Conservation (phyloP, 2,329 filamentous ascomycete species). For the Alternaria sp. region DNA sequence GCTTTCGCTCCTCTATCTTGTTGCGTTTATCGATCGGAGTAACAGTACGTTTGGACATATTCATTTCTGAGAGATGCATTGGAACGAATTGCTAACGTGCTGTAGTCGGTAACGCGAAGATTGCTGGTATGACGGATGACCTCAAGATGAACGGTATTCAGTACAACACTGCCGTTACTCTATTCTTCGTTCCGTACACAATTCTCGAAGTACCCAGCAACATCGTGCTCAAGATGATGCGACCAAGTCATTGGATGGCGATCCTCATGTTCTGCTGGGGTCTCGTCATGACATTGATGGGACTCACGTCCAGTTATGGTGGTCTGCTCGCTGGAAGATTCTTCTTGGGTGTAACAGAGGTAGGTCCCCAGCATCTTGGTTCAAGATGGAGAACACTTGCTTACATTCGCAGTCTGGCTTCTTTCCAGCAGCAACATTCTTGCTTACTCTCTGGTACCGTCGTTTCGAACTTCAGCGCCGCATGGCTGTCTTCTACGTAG, state of each 20-base stretch:
- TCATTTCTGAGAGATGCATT: neutral
- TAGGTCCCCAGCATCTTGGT: slow-evolving; percentile 9
- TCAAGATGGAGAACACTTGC: neutral
- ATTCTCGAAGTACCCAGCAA: slow-evolving; percentile 49
- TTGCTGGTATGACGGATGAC: slow-evolving; percentile 50
- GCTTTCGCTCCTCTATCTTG: slow-evolving; percentile 43
- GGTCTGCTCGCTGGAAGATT: slow-evolving; percentile 58
- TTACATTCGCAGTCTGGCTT: slow-evolving; percentile 57
- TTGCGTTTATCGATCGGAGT: slow-evolving; percentile 43
- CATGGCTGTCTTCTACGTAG: slow-evolving; percentile 46
- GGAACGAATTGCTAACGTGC: slow-evolving; percentile 6
- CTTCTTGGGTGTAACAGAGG: slow-evolving; percentile 50
- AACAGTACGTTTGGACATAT: slow-evolving; percentile 29
- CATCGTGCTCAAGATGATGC: slow-evolving; percentile 52
- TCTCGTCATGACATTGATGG: slow-evolving; percentile 51
- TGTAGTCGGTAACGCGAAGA: slow-evolving; percentile 51
- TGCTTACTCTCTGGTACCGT: slow-evolving; percentile 46
- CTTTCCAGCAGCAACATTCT: slow-evolving; percentile 66
- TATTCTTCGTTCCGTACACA: slow-evolving; percentile 52
- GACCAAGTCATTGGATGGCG: slow-evolving; percentile 50
- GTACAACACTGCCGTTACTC: slow-evolving; percentile 50
- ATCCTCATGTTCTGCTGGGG: slow-evolving; percentile 51
- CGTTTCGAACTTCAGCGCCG: slow-evolving; percentile 45
- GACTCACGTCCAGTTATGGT: slow-evolving; percentile 55
- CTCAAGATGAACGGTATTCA: slow-evolving; percentile 46